Evolutionary conservation across 495 filamentous ascomycete genomes (phyloP).

Genomic region (Alectoria sarmentosa): DNA sequence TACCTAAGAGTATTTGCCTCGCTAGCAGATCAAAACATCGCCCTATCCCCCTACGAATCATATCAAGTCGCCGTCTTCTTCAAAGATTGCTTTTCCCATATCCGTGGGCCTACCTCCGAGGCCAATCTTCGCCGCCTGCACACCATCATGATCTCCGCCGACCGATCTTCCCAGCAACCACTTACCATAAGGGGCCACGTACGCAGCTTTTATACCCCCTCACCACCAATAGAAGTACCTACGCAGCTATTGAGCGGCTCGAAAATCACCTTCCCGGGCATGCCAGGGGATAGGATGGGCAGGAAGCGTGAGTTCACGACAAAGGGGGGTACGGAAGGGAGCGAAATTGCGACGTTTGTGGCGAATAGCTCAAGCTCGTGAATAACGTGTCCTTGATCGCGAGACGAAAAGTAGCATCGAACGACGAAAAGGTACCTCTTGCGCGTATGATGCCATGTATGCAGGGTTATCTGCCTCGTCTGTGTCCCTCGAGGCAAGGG

Average conservation of each 20-base stretch:
- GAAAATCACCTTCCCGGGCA: neutral
- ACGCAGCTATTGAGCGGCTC: neutral
- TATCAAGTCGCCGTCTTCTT: slow-evolving; percentile 7
- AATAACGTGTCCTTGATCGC: no score
- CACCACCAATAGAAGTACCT: neutral
- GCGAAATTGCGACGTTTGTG: neutral
- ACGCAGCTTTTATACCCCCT: slow-evolving; percentile 7
- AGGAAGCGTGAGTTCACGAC: neutral
- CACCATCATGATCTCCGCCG: neutral
- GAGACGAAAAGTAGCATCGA: no score
- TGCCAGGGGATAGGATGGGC: neutral
- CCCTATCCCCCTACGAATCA: neutral
- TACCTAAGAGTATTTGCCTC: neutral
- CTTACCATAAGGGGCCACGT: slow-evolving; percentile 3
- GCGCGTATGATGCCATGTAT: no score
- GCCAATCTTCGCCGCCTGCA: slow-evolving; percentile 4
- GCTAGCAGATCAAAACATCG: neutral
- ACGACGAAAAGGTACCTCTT: no score
- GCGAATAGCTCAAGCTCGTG: no score
- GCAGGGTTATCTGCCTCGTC: no score
- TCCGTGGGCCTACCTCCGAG: neutral
- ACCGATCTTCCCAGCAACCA: neutral
- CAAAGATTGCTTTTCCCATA: neutral
- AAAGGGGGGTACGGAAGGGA: neutral
- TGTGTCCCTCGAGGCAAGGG: no score